These are phyloP conservation scores for Saitozyma podzolica DNA, from an alignment of 768 basidiomycete species.

Conservation along the genomic window DNA sequence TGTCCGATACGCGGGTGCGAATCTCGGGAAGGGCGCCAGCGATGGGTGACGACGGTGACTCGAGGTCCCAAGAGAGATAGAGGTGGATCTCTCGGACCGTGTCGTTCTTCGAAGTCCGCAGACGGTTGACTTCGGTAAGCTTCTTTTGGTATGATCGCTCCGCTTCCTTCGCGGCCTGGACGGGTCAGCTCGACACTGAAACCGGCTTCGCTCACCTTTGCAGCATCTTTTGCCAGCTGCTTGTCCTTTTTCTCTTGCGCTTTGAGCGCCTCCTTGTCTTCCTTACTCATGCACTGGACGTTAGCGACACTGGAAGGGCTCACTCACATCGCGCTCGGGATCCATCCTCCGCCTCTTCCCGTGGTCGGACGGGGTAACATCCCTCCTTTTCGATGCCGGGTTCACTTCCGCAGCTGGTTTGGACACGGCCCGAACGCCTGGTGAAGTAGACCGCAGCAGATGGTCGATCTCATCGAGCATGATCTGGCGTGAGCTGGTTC, in stretches of 20 bases:
- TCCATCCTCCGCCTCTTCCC: too few relatives aligned
- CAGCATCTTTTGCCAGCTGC: conserved; percentile 21
- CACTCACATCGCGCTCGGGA: too few relatives aligned
- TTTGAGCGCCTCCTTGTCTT: conserved; percentile 27
- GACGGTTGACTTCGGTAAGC: conserved; percentile 41
- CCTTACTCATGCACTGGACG: too few relatives aligned
- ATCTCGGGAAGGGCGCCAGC: conserved; percentile 44
- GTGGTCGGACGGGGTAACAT: too few relatives aligned
- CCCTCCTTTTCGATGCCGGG: too few relatives aligned
- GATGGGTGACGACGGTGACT: conserved; percentile 31
- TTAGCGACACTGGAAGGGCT: too few relatives aligned
- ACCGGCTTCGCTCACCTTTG: conserved; percentile 20
- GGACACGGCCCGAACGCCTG: too few relatives aligned
- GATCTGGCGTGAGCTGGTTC: too few relatives aligned
- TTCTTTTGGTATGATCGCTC: conserved; percentile 39
- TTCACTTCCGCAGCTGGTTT: too few relatives aligned
- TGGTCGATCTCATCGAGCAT: too few relatives aligned
- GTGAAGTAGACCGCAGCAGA: too few relatives aligned
- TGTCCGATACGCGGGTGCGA: conserved; percentile 23
- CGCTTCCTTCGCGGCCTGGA: conserved; percentile 33
- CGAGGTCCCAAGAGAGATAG: conserved; percentile 39
- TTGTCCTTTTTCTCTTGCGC: conserved; percentile 18
- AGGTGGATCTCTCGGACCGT: conserved; percentile 44
- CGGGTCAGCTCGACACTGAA: neutral
- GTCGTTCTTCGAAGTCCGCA: conserved; percentile 40